These are phyloP conservation scores for Podosphaera aphanis DNA, from an alignment of 2,329 filamentous ascomycete species.

Conservation along the genomic window DNA sequence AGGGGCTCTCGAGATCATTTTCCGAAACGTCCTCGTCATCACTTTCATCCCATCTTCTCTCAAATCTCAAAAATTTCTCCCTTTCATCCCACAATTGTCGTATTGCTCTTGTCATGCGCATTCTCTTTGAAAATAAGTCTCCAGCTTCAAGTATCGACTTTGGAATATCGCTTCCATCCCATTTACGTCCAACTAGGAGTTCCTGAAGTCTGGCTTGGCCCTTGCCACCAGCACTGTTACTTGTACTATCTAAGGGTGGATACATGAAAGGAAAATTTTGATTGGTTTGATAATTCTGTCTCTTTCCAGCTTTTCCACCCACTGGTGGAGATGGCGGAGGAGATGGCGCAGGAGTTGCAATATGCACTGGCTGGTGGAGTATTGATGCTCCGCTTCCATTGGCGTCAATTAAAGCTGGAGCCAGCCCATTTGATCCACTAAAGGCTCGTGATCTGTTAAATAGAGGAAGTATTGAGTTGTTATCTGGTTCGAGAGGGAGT, in stretches of 20 bases:
- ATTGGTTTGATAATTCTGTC: slow-evolving; percentile 98
- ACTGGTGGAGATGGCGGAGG: slow-evolving; percentile 73
- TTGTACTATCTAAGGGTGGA: slow-evolving; percentile 68
- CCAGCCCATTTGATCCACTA: slow-evolving; percentile 35
- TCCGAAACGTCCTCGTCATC: slow-evolving; percentile 21
- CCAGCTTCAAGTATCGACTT: slow-evolving; percentile 89
- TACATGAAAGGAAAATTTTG: slow-evolving; percentile 98
- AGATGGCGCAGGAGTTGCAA: slow-evolving; percentile 91
- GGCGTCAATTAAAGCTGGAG: slow-evolving; percentile 28
- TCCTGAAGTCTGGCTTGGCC: slow-evolving; percentile 63
- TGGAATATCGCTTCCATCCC: slow-evolving; percentile 86
- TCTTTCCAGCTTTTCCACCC: slow-evolving; percentile 85
- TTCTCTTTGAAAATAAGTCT: slow-evolving; percentile 69
- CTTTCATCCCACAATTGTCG: slow-evolving; percentile 88
- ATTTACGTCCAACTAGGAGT: slow-evolving; percentile 54
- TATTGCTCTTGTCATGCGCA: slow-evolving; percentile 77
- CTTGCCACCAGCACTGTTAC: slow-evolving; percentile 77
- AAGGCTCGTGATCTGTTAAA: slow-evolving; percentile 46
- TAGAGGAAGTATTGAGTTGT: slow-evolving; percentile 75
- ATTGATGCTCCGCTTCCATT: slow-evolving; percentile 50
- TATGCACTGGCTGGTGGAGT: slow-evolving; percentile 86
- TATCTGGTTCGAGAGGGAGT: slow-evolving; percentile 70
- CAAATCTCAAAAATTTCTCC: slow-evolving; percentile 74
- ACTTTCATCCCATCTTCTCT: slow-evolving; percentile 55
- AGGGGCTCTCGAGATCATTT: slow-evolving; percentile 20